These are phyloP conservation scores for Clarireedia monteithiana DNA, from an alignment of 2,329 filamentous ascomycete species.

Conservation along the genomic window DNA sequence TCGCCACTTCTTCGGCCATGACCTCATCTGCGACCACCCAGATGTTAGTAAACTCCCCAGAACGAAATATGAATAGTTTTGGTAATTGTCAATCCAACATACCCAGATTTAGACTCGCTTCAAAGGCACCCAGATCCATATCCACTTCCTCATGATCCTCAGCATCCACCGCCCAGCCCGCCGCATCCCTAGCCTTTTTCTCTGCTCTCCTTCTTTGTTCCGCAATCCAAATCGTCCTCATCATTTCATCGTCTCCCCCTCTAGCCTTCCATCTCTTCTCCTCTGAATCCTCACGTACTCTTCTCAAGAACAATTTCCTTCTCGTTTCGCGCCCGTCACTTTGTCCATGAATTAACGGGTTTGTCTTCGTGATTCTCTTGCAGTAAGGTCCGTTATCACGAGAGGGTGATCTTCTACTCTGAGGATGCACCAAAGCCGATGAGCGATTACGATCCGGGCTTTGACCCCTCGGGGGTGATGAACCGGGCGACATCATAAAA, in stretches of 20 bases:
- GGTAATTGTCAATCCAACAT: neutral
- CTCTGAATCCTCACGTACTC: slow-evolving; percentile 52
- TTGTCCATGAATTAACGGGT: slow-evolving; percentile 52
- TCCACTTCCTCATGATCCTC: slow-evolving; percentile 13
- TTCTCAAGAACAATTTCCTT: slow-evolving; percentile 61
- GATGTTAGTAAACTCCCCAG: slow-evolving; percentile 1
- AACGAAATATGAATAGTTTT: neutral
- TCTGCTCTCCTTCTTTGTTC: slow-evolving; percentile 31
- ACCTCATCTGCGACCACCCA: slow-evolving; percentile 19
- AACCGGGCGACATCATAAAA: slow-evolving; percentile 1
- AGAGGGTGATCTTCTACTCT: slow-evolving; percentile 6
- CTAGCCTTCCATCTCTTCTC: slow-evolving; percentile 52
- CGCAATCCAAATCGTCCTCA: slow-evolving; percentile 33
- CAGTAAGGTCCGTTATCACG: slow-evolving; percentile 16
- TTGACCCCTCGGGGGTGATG: neutral
- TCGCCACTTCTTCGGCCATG: slow-evolving; percentile 45
- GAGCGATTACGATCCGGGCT: neutral
- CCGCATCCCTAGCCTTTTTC: slow-evolving; percentile 25
- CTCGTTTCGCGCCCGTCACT: slow-evolving; percentile 54
- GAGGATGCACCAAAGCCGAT: slow-evolving; percentile 1
- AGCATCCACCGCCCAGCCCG: slow-evolving; percentile 13
- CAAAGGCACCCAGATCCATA: slow-evolving; percentile 2
- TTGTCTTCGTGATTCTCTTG: slow-evolving; percentile 49
- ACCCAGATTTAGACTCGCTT: slow-evolving; percentile 7
- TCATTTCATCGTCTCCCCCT: slow-evolving; percentile 53